Conservation (phyloP, 106 monocot genomes). For the Dioscorea dumetorum region DNA sequence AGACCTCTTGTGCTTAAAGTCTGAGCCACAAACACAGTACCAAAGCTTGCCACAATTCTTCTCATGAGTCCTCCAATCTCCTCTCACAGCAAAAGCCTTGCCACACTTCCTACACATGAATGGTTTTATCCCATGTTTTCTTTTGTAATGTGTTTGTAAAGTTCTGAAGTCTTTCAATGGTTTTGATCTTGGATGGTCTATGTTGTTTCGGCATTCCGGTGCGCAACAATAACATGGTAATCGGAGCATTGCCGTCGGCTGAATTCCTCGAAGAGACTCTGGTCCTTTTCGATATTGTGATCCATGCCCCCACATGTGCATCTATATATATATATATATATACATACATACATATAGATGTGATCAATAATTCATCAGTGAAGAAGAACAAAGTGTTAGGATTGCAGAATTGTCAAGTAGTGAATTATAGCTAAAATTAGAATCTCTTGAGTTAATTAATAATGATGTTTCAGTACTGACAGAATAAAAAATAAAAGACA, state of each 20-base stretch:
- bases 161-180: constrained; percentile 11
- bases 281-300: constrained; percentile 10
- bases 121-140: constrained; percentile 13
- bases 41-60: constrained; percentile 12
- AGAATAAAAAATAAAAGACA: too few relatives aligned
- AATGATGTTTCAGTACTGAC: too few relatives aligned
- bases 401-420: too few relatives aligned
- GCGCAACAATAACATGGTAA: constrained; percentile 10
- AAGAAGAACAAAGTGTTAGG: too few relatives aligned
- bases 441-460: too few relatives aligned
- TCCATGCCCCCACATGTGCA: constrained; percentile 16
- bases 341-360: too few relatives aligned
- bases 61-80: constrained; percentile 14
- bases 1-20: constrained; percentile 13
- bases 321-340: too few relatives aligned
- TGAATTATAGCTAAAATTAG: too few relatives aligned
- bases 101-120: constrained; percentile 12
- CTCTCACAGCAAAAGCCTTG: constrained; percentile 8
- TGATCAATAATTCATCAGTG: too few relatives aligned
- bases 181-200: constrained; percentile 8
- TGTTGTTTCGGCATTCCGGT: constrained; percentile 7
- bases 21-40: constrained; percentile 11
- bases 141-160: constrained; percentile 7
- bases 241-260: constrained; percentile 10
- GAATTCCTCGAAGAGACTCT: constrained; percentile 9